A percentile compares a stretch with the other conserved stretches of the same genome.
These are phyloP conservation scores for Trichoderma sp. DNA, from an alignment of 2,329 filamentous ascomycete species.

Conservation along the genomic window DNA sequence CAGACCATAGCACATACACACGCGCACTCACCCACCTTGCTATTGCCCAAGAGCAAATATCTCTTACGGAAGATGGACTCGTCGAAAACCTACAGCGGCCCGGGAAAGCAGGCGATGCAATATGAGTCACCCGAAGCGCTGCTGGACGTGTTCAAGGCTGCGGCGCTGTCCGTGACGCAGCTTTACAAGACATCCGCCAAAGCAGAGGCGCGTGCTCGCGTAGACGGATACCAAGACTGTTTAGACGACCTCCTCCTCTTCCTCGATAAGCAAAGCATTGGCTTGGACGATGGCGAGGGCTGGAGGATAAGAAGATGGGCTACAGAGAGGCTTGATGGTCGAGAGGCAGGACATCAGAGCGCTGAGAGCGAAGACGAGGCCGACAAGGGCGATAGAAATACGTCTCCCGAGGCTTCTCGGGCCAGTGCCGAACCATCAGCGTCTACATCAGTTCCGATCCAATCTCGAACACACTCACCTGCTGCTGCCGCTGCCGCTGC, in stretches of 20 bases:
- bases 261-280: constrained; percentile 79
- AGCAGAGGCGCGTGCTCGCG: constrained; percentile 72
- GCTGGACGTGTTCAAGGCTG: constrained; percentile 86
- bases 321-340: constrained; percentile 68
- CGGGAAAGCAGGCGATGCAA: constrained; percentile 37
- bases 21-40: background rate
- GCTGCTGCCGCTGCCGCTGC: too few species aligned
- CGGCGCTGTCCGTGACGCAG: constrained; percentile 91
- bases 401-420: constrained; percentile 60
- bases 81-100: constrained; percentile 26
- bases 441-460: constrained; percentile 25
- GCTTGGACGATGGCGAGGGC: constrained; percentile 76
- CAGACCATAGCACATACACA: background rate
- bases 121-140: constrained; percentile 62
- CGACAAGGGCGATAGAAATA: constrained; percentile 61
- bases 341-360: constrained; percentile 53
- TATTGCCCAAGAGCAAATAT: background rate
- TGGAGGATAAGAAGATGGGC: constrained; percentile 65
- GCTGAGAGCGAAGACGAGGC: constrained; percentile 71
- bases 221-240: constrained; percentile 90
- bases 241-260: constrained; percentile 86
- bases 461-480: constrained; percentile 31
- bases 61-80: constrained; percentile 23
- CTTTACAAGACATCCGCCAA: constrained; percentile 89
- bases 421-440: constrained; percentile 45